Evolutionary conservation across 2,329 filamentous ascomycete genomes (phyloP), one percentile per base, ranked within the genome.

Genomic region (Meredithiella fracta): DNA sequence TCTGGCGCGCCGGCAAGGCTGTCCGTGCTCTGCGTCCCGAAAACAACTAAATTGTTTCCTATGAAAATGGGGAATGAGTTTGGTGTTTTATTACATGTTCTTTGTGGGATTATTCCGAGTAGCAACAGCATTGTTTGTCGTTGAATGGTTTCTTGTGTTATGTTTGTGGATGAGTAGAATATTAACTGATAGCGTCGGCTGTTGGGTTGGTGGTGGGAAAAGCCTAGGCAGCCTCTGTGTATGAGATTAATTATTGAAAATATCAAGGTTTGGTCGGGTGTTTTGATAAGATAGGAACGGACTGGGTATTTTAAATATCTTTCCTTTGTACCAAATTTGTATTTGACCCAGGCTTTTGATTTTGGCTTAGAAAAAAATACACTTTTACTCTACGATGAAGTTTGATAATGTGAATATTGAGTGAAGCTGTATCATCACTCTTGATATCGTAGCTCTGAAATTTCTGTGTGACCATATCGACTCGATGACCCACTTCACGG

Each of bases 1-100:
- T 98, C 82, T 98, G 92, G 92, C 82, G 86, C 68, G 92, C 92
- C 62, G 92, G 92, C 72, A 97, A 96, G 83, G 87, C 92, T 65
- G 92, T 98, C 67, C 85, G 91, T 65, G 76, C 80, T 67, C 85
- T 92, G 68, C 85, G 86, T 68, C 86, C 86, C 63, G 86, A 92
- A 78, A 91, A 91, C 79, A 83, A 86, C 73, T 86, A 83, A 75
- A 56, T 54, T 22, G 8, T 37, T 20, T 54, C 7, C 23, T 23
- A 29, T 42, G n/a, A 42, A 20, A n/a, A 20, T 25, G 17, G 23
- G 4, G 23, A 26, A 49, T 49, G 17, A 25, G 11, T 49, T 49
- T 49, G 23, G 15, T 49, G 23, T 49, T 49, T 54, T n/a, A n/a
- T n/a, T 47, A 26, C 31, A 23, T 3, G 17, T 49, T 49, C 11